These are phyloP conservation scores for Phalaenopsis equestris DNA, from an alignment of 106 monocot genomes.

Conservation along the genomic window DNA sequence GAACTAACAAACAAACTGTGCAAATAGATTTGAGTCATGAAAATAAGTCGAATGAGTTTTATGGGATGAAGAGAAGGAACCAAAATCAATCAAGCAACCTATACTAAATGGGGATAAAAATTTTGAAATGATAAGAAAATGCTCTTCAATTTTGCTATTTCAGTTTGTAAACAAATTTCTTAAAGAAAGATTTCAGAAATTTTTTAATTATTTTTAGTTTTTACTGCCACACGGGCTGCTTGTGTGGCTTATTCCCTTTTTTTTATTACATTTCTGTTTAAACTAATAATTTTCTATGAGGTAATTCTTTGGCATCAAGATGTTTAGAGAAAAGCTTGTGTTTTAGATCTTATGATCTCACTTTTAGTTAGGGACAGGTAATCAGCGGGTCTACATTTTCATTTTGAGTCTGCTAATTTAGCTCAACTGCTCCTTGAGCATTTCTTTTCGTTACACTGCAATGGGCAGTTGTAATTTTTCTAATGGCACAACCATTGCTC, in stretches of 20 bases:
- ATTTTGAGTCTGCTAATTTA: not conserved
- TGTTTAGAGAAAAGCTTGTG: not conserved
- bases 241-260: slow-evolving; percentile 20
- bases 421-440: no score
- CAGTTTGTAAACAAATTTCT: not conserved
- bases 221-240: slow-evolving; percentile 78
- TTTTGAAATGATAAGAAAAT: no score
- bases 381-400: not conserved
- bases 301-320: not conserved
- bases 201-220: slow-evolving; percentile 37
- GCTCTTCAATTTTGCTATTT: not conserved
- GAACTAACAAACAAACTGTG: no score
- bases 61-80: no score
- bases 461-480: no score
- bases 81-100: no score
- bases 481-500: no score
- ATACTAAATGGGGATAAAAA: no score
- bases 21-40: no score
- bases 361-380: not conserved
- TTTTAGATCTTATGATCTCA: not conserved
- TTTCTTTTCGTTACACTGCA: no score
- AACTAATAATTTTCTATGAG: not conserved
- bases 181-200: slow-evolving; percentile 70
- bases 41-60: no score
- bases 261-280: not conserved